Base-by-base conservation (phyloP, 164 flowering plant genomes). In the Nymphaea colorata region DNA sequence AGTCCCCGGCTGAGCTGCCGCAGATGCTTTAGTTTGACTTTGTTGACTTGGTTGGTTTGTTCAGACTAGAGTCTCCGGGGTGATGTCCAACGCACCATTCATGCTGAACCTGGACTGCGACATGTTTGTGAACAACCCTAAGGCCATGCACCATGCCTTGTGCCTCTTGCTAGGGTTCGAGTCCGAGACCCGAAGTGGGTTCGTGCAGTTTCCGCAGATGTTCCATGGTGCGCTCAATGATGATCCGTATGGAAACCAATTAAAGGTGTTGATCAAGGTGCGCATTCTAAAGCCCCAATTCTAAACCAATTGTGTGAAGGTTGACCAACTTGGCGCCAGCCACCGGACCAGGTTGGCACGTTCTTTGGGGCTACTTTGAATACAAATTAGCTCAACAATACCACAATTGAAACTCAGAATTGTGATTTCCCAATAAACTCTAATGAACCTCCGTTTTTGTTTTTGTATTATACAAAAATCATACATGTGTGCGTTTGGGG, bases 41-140 rank as follows among this genome's bases (percentile, higher is more conserved):
- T 55, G 16, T 55, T 25, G 36, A 25, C 36, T 25, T 25, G 36
- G 36, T 43, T 41, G n/a, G 5, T 43, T 44, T 36, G 44, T 18
- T 65, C 76, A 86, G 88, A 78, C 80, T 0, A 79, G 91, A 72
- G 86, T 85, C 5, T 89, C 95, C 0, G 90, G 88, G 42, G 75
- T 84, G 71, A 82, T 89, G 83, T 84, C 91, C 4, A 89, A 89
- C 73, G 84, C 95, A 0, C 89, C 92, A 0, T 76, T 77, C 72
- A 85, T 84, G 79, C 75, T 89, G 6, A 89, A 89, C 67, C 83
- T 87, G 18, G 92, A 89, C 70, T 89, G 95, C 44, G 92, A 89
- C 71, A 85, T 87, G 92, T 82, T 65, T 44, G 82, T 43, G 4
- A 87, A 87, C 72, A 82, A 87, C 66, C 83, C 95, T 6, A 71